Conservation (phyloP, 2,329 filamentous ascomycete genomes). For the Penicillium sp. region DNA sequence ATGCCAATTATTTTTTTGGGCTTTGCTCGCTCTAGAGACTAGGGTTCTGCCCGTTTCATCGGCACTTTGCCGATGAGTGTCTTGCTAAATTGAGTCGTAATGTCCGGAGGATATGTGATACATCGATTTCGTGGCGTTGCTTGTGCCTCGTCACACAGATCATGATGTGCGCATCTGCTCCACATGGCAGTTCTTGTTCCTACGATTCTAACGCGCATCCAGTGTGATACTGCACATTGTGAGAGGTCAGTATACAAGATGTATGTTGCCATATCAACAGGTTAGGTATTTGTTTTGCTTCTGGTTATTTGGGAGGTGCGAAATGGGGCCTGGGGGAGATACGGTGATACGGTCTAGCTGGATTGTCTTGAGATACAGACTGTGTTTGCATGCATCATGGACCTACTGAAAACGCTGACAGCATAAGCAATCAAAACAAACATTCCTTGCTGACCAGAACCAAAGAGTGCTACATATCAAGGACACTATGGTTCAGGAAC, state of each 20-base stretch:
- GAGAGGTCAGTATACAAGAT: not conserved
- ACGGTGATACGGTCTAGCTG: not conserved
- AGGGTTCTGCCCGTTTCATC: not conserved
- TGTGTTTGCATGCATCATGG: not conserved
- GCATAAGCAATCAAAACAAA: not conserved
- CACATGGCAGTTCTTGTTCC: constrained; percentile 11
- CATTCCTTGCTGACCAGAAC: not conserved
- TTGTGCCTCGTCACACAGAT: constrained; percentile 18
- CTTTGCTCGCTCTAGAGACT: not conserved
- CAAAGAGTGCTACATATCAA: not conserved
- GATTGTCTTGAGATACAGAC: not conserved
- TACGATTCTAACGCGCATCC: not conserved
- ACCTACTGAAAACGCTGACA: not conserved
- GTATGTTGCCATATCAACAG: constrained; percentile 20
- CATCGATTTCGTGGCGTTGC: constrained; percentile 19
- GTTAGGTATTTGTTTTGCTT: constrained; percentile 4
- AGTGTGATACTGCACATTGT: constrained; percentile 19
- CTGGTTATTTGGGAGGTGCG: not conserved
- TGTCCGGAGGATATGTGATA: constrained; percentile 7
- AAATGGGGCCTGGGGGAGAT: not conserved
- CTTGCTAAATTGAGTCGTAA: not conserved
- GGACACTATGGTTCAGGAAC: not conserved
- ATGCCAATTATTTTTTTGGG: not conserved
- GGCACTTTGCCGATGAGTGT: not conserved
- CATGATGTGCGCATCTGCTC: constrained; percentile 12